A percentile compares a stretch with the other conserved stretches of the same genome.
Evolutionary conservation across 345 rosid species (phyloP).

Genomic region (Camelina neglecta): DNA sequence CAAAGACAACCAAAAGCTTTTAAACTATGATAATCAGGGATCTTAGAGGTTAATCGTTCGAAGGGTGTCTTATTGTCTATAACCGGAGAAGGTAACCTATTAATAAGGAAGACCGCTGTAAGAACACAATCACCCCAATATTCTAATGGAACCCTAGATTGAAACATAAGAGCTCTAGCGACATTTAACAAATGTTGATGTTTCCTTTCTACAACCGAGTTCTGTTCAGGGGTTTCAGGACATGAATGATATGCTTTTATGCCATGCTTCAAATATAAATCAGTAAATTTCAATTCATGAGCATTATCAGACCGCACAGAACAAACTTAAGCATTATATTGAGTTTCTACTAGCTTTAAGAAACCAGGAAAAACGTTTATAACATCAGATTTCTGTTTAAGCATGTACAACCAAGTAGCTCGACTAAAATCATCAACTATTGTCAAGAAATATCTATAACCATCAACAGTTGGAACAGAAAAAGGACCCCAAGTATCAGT

Average conservation of each 20-base stretch:
- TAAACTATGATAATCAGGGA: background rate
- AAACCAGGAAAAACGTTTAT: background rate
- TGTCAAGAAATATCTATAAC: background rate
- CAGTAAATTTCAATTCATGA: background rate
- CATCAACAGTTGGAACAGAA: background rate
- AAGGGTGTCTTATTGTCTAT: background rate
- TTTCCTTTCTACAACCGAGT: background rate
- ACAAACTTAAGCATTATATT: background rate
- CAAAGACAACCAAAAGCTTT: background rate
- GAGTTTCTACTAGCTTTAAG: background rate
- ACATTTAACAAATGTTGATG: background rate
- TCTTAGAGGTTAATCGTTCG: background rate
- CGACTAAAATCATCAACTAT: background rate
- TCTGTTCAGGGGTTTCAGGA: background rate
- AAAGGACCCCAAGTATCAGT: background rate
- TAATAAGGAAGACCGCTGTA: background rate
- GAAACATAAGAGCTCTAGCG: background rate
- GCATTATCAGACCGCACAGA: background rate
- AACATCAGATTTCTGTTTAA: background rate
- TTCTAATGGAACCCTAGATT: background rate
- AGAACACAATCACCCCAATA: background rate
- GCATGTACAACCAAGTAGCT: too few species aligned
- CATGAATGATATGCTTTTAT: background rate
- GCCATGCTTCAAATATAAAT: too few species aligned
- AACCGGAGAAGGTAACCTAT: background rate